These are phyloP conservation scores for Raphanus raphanistrum DNA, from an alignment of 345 rosid genomes.

Conservation along the genomic window DNA sequence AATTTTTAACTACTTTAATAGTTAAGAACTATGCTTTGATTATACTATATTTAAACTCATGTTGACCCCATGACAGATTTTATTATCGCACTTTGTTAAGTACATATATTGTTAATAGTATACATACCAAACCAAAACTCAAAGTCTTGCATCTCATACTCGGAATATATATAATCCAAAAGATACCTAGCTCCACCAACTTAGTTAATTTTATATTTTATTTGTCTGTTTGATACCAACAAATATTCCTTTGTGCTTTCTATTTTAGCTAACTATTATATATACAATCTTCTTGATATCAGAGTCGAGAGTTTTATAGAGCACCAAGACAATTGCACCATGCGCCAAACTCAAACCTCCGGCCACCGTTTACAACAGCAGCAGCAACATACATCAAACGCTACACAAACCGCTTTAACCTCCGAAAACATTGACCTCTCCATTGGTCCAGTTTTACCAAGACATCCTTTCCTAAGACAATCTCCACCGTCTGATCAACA, in stretches of 20 bases:
- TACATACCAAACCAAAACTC: slow-evolving; percentile 23
- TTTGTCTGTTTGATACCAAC: background rate
- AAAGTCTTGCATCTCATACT: slow-evolving; percentile 30
- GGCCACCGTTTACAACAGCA: slow-evolving; percentile 41
- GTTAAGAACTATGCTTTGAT: slow-evolving; percentile 20
- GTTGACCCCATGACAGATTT: slow-evolving; percentile 31
- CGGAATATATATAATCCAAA: slow-evolving; percentile 28
- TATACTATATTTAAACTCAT: slow-evolving; percentile 11
- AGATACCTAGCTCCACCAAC: slow-evolving; percentile 40
- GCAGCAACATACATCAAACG: slow-evolving; percentile 34
- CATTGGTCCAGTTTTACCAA: slow-evolving; percentile 40
- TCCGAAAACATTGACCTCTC: background rate
- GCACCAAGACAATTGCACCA: slow-evolving; percentile 87
- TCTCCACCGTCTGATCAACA: slow-evolving; percentile 7
- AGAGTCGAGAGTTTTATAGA: slow-evolving; percentile 99
- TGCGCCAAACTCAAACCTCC: slow-evolving; percentile 55
- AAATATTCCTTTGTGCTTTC: slow-evolving; percentile 27
- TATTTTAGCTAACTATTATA: background rate
- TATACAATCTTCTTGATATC: slow-evolving; percentile 8
- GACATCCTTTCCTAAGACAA: slow-evolving; percentile 45
- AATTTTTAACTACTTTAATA: background rate
- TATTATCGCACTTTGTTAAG: slow-evolving; percentile 28
- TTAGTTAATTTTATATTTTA: slow-evolving; percentile 1
- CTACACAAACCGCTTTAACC: slow-evolving; percentile 35
- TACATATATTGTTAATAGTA: background rate